These are phyloP conservation scores for Ceratocystis albifundus DNA, from an alignment of 2,329 filamentous ascomycete genomes.

Conservation along the genomic window DNA sequence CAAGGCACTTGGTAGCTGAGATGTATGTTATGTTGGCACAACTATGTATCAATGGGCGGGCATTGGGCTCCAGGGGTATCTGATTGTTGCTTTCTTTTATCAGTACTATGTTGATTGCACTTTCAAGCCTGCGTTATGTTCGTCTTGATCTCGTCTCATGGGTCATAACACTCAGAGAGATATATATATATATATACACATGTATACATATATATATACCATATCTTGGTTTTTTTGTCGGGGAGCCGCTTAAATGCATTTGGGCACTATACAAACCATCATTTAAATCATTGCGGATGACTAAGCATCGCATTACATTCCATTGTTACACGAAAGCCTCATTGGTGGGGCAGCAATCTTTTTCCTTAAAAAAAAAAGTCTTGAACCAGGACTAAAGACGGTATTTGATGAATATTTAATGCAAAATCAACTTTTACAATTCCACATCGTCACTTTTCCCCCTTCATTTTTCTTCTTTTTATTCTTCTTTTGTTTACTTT, in stretches of 20 bases:
- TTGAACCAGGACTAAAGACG: background rate
- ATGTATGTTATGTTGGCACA: background rate
- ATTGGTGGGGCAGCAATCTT: background rate
- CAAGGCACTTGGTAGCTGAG: slow-evolving; percentile 19
- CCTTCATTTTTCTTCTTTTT: background rate
- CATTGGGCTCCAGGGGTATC: background rate
- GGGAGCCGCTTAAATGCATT: background rate
- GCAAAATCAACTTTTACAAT: background rate
- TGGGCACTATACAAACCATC: background rate
- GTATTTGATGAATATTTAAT: background rate
- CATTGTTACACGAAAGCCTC: slow-evolving; percentile 7
- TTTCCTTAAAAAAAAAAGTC: background rate
- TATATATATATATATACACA: no score
- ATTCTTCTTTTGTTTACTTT: background rate
- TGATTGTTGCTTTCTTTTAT: background rate
- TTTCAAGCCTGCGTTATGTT: background rate
- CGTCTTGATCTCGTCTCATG: background rate
- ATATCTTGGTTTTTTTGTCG: background rate
- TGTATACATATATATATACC: background rate
- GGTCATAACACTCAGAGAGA: background rate
- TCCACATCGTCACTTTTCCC: background rate
- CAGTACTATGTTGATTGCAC: no score
- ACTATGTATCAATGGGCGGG: background rate
- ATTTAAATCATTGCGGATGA: background rate
- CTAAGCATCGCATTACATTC: background rate